A percentile compares a stretch with the other conserved stretches of the same genome.
phyloP scores from a whole-genome alignment of 2,329 filamentous ascomycete species.

The Colletotrichum filicis region DNA sequence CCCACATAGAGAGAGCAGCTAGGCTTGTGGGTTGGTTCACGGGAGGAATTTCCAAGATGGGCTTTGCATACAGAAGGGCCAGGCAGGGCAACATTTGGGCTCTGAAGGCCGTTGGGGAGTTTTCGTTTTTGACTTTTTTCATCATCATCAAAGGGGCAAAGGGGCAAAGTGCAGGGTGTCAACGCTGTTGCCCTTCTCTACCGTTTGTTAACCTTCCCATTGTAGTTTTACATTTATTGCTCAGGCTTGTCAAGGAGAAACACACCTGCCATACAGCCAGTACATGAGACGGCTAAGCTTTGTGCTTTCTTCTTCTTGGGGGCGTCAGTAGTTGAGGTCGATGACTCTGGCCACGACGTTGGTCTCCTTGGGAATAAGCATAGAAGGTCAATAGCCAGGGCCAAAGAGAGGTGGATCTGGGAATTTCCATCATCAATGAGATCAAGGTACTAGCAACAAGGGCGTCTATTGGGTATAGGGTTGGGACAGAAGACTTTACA shows the following conservation, averaged over 20 bases:
- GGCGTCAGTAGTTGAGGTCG: neutral
- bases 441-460: constrained; percentile 30
- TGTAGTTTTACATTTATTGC: constrained; percentile 26
- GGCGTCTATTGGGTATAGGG: constrained; percentile 19
- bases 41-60: constrained; percentile 7
- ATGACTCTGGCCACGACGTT: neutral
- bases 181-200: constrained; percentile 4
- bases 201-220: constrained; percentile 25
- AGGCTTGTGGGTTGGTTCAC: neutral
- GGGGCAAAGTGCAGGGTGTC: neutral
- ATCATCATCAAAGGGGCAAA: constrained; percentile 2
- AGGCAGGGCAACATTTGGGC: neutral
- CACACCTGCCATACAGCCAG: neutral
- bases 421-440: neutral
- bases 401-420: neutral
- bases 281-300: neutral
- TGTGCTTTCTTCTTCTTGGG: neutral
- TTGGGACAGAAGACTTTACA: constrained; percentile 21
- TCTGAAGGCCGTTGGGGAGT: constrained; percentile 22
- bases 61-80: constrained; percentile 2
- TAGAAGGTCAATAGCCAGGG: neutral
- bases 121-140: constrained; percentile 1
- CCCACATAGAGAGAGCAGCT: neutral
- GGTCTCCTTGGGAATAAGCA: constrained; percentile 8
- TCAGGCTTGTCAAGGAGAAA: neutral